These are phyloP conservation scores for Gentiana straminea DNA, from an alignment of 257 asterid species.

Conservation along the genomic window DNA sequence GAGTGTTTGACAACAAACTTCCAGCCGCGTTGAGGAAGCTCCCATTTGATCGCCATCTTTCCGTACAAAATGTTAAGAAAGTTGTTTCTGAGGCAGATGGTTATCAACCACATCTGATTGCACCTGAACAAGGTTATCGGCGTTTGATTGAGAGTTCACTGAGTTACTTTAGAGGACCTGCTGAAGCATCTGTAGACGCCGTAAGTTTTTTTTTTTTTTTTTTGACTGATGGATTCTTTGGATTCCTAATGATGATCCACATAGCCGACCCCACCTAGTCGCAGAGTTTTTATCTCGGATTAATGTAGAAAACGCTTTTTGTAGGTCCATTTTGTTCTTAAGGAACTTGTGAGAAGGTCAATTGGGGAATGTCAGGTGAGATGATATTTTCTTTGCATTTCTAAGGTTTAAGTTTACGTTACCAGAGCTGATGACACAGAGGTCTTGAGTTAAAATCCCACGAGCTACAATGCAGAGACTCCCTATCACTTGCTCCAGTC, in stretches of 20 bases:
- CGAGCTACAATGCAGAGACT: too few relatives aligned
- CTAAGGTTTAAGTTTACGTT: neutral
- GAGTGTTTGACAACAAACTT: constrained; percentile 92
- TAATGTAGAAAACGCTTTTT: constrained; percentile 13
- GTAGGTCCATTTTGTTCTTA: constrained; percentile 81
- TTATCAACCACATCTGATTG: constrained; percentile 94
- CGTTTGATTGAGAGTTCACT: constrained; percentile 82
- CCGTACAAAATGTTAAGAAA: constrained; percentile 66
- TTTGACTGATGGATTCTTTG: constrained; percentile 1
- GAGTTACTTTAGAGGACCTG: constrained; percentile 83
- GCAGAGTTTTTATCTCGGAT: neutral
- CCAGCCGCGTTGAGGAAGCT: constrained; percentile 92
- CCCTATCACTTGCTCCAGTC: too few relatives aligned
- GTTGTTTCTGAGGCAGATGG: constrained; percentile 97
- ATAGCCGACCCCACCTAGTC: too few relatives aligned
- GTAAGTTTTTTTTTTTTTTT: constrained; percentile 30
- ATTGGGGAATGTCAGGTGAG: constrained; percentile 83
- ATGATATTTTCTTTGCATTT: neutral
- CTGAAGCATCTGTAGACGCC: constrained; percentile 94
- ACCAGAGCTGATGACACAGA: too few relatives aligned
- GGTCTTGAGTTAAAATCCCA: too few relatives aligned
- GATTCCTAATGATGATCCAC: too few relatives aligned
- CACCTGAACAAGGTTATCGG: constrained; percentile 95
- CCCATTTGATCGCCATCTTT: constrained; percentile 89
- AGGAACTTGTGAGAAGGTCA: constrained; percentile 89